phyloP scores from a whole-genome alignment of 306 rosid species.

The Fragaria nilgerrensis region DNA sequence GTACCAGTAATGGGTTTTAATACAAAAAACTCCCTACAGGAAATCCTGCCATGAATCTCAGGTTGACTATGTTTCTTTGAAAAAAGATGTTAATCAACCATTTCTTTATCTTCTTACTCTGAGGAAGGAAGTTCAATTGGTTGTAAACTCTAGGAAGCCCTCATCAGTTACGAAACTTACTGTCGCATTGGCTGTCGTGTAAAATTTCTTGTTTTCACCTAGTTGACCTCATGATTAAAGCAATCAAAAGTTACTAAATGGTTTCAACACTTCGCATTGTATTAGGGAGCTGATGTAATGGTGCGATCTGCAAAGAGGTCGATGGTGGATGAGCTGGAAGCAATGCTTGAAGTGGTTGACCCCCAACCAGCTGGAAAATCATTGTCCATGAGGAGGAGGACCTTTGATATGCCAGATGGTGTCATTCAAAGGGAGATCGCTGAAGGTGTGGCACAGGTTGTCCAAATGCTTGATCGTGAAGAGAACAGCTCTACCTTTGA shows the following conservation, averaged over 20 bases:
- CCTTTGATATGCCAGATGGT: constrained; percentile 82
- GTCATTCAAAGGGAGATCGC: constrained; percentile 75
- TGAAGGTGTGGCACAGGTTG: constrained; percentile 79
- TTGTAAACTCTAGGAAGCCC: neutral
- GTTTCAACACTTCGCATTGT: neutral
- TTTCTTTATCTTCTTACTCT: neutral
- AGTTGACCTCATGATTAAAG: neutral
- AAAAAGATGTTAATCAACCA: neutral
- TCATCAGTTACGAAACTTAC: neutral
- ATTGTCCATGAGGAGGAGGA: constrained; percentile 68
- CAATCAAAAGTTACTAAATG: neutral
- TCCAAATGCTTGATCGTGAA: constrained; percentile 66
- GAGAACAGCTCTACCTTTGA: constrained; percentile 50
- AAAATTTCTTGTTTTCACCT: neutral
- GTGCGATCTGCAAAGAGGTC: constrained; percentile 77
- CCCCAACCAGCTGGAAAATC: constrained; percentile 77
- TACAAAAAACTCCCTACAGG: neutral
- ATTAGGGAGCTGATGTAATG: constrained; percentile 68
- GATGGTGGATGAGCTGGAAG: constrained; percentile 88
- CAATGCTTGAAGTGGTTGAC: constrained; percentile 84
- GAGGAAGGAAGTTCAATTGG: neutral
- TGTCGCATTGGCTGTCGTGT: neutral
- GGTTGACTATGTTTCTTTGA: neutral
- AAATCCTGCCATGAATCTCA: neutral
- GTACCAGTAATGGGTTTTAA: neutral